Evolutionary conservation across 176 grass and related monocot species (phyloP).

Genomic region (Pharus latifolius): DNA sequence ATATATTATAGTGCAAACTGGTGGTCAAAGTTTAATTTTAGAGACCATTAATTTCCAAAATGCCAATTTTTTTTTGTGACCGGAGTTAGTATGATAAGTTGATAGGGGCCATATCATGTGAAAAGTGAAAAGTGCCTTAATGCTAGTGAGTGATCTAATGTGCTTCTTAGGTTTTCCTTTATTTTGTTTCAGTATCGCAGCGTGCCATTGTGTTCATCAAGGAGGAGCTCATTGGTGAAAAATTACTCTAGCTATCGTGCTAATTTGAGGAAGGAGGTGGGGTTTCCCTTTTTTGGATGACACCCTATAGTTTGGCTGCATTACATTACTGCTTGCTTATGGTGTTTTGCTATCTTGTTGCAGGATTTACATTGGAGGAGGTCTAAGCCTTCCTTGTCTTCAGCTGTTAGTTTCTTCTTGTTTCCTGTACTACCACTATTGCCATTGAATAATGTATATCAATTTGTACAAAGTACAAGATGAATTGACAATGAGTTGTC

Average conservation of each 20-base stretch:
- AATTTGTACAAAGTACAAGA: background rate
- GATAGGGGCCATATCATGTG: background rate
- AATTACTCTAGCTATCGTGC: slow-evolving; percentile 23
- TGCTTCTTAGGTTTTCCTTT: background rate
- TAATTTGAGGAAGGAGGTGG: slow-evolving; percentile 44
- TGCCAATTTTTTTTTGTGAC: too few relatives aligned
- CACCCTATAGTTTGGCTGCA: background rate
- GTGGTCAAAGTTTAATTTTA: too few relatives aligned
- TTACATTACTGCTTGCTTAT: background rate
- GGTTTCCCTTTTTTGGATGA: slow-evolving; percentile 1
- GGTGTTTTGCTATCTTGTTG: background rate
- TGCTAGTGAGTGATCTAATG: background rate
- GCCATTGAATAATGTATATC: background rate
- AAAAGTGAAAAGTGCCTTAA: background rate
- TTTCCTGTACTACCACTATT: background rate
- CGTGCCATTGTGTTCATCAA: slow-evolving; percentile 29
- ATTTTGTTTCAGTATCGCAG: slow-evolving; percentile 21
- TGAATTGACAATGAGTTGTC: background rate
- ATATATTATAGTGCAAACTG: too few relatives aligned
- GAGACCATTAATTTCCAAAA: too few relatives aligned
- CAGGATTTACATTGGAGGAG: slow-evolving; percentile 48
- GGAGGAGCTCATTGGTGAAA: slow-evolving; percentile 28
- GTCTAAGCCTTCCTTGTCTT: slow-evolving; percentile 15
- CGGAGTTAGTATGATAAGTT: too few relatives aligned
- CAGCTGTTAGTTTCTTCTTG: slow-evolving; percentile 39